These are phyloP conservation scores for Eucommia ulmoides DNA, from an alignment of 257 asterid species.

Conservation along the genomic window DNA sequence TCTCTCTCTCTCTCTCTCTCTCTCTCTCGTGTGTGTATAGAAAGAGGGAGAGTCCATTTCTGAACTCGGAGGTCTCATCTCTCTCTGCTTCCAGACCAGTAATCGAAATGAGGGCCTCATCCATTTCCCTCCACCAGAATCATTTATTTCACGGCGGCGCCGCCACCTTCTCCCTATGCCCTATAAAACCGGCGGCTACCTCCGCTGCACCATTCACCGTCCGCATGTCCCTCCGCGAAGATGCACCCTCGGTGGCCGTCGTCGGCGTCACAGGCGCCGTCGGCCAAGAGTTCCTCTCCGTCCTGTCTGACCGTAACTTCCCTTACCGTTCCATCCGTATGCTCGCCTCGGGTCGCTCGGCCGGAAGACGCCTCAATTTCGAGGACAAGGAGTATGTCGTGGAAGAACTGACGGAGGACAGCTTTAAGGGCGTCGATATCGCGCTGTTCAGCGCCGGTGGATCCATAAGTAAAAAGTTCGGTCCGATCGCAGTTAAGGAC, in stretches of 20 bases:
- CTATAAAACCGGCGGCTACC: conserved; percentile 9
- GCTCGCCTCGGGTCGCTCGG: conserved; percentile 82
- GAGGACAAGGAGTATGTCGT: conserved; percentile 38
- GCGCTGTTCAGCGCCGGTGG: conserved; percentile 94
- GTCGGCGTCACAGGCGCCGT: conserved; percentile 96
- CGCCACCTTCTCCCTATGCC: conserved; percentile 17
- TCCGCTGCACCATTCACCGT: conserved; percentile 25
- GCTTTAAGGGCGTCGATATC: conserved; percentile 66
- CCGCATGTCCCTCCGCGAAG: conserved; percentile 72
- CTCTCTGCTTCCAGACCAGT: conserved; percentile 7
- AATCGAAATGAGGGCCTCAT: conserved; percentile 31
- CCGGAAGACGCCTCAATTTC: conserved; percentile 42
- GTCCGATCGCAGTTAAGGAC: conserved; percentile 62
- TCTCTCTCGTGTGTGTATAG: too few species aligned
- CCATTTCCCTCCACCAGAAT: conserved; percentile 29
- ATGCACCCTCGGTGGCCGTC: conserved; percentile 80
- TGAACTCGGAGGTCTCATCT: conserved; percentile 22
- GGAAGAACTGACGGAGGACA: conserved; percentile 49
- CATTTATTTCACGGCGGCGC: conserved; percentile 10
- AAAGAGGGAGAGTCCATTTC: too few species aligned
- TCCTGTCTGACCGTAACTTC: conserved; percentile 64
- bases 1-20: not conserved
- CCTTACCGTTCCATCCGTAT: conserved; percentile 82
- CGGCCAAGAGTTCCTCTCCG: conserved; percentile 90
- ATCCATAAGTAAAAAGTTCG: conserved; percentile 76